Conservation (phyloP, 225 moss, liverwort and hornwort species). For the Lunularia cruciata region DNA sequence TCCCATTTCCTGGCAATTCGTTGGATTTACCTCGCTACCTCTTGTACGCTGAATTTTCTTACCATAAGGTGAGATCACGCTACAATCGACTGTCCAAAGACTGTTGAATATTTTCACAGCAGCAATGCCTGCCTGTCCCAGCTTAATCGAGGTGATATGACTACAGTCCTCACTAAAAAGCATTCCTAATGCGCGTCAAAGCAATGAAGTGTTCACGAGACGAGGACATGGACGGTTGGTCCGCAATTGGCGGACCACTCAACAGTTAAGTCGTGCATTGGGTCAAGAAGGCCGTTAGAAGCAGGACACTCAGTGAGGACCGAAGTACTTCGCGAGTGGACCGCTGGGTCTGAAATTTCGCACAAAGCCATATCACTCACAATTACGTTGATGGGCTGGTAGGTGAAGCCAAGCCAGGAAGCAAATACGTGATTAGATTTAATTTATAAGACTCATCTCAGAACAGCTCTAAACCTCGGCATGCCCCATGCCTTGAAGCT, state of each 20-base stretch:
- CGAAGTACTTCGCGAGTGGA: no score
- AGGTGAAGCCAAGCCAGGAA: no score
- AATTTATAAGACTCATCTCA: no score
- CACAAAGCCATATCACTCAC: not conserved
- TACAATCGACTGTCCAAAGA: not conserved
- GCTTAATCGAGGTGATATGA: not conserved
- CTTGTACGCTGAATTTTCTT: not conserved
- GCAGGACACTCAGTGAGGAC: no score
- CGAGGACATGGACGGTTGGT: constrained; percentile 6
- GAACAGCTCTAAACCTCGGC: no score
- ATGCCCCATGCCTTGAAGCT: not conserved
- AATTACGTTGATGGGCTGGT: no score
- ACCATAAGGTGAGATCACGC: not conserved
- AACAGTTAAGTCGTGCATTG: not conserved
- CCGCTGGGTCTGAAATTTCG: not conserved
- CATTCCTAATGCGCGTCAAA: not conserved
- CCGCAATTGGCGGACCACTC: constrained; percentile 5
- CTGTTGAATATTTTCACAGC: not conserved
- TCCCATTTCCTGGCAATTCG: not conserved
- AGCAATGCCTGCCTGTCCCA: not conserved
- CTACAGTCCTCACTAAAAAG: no score
- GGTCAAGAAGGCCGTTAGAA: not conserved
- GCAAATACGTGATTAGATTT: no score
- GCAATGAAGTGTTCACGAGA: not conserved
- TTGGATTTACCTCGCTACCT: no score